Evolutionary conservation across 1,284 basidiomycete species (phyloP).

Genomic region (Cutaneotrichosporon cutaneum): DNA sequence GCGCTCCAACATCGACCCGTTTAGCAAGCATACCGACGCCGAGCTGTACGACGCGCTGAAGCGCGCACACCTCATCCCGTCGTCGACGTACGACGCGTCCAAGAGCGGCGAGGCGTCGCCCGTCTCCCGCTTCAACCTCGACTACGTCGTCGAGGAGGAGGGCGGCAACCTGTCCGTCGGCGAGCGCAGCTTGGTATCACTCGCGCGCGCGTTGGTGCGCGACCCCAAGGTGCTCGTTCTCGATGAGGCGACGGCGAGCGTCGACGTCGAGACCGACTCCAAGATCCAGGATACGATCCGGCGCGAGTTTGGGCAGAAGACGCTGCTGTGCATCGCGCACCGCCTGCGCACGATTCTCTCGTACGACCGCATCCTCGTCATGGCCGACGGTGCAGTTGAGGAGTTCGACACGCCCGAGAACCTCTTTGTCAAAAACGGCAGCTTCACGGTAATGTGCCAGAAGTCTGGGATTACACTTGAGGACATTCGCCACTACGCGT

Average conservation of each 20-base stretch:
- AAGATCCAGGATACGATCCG: conserved; percentile 71
- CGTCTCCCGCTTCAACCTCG: conserved; percentile 67
- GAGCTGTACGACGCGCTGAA: conserved; percentile 78
- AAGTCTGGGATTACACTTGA: conserved; percentile 67
- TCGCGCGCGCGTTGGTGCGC: conserved; percentile 66
- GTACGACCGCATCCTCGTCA: conserved; percentile 70
- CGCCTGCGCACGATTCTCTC: conserved; percentile 74
- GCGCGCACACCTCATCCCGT: conserved; percentile 67
- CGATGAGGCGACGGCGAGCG: conserved; percentile 58
- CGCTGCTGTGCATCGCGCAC: conserved; percentile 66
- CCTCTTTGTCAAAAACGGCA: conserved; percentile 67
- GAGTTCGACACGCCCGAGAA: conserved; percentile 76
- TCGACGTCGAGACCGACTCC: conserved; percentile 67
- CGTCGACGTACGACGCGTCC: conserved; percentile 20
- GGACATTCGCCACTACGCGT: conserved; percentile 56
- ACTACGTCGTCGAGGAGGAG: conserved; percentile 78
- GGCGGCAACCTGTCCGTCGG: conserved; percentile 73
- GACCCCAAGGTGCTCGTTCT: conserved; percentile 60
- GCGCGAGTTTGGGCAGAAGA: conserved; percentile 64
- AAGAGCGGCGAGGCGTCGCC: conserved; percentile 30
- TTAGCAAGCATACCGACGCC: conserved; percentile 70
- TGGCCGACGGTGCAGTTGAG: conserved; percentile 67
- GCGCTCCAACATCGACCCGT: conserved; percentile 68
- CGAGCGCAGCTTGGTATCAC: conserved; percentile 64
- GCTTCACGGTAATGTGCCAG: conserved; percentile 72